A percentile compares a stretch with the other conserved stretches of the same genome.
Conservation (phyloP, 345 rosid species). For the Heritiera fomes region DNA sequence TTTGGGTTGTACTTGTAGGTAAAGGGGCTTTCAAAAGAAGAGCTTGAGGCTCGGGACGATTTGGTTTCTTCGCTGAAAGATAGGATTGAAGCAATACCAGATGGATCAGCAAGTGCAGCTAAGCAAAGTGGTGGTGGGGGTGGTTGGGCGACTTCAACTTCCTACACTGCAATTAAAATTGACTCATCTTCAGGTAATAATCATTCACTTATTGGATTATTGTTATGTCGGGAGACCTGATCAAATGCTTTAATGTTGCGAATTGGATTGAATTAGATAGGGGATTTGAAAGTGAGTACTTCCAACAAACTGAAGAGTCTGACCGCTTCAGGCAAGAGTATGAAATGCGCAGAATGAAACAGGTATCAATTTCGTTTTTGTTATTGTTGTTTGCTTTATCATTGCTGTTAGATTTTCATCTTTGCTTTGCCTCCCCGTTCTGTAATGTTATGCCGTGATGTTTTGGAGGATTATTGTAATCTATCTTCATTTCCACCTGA, state of each 20-base stretch:
- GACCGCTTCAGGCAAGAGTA: slow-evolving; percentile 55
- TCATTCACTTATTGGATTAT: neutral
- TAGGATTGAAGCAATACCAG: slow-evolving; percentile 63
- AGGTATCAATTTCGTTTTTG: slow-evolving; percentile 36
- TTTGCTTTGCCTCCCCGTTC: neutral
- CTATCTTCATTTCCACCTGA: neutral
- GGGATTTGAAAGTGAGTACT: slow-evolving; percentile 49
- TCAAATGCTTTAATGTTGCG: neutral
- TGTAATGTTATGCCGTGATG: neutral
- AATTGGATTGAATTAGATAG: slow-evolving; percentile 35
- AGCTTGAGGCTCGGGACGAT: slow-evolving; percentile 58
- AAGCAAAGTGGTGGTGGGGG: slow-evolving; percentile 34
- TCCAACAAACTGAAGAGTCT: slow-evolving; percentile 57
- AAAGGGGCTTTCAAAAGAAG: slow-evolving; percentile 62
- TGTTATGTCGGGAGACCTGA: neutral
- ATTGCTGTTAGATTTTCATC: slow-evolving; percentile 3
- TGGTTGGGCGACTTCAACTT: slow-evolving; percentile 43
- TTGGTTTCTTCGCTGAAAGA: slow-evolving; percentile 56
- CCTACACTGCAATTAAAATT: slow-evolving; percentile 50
- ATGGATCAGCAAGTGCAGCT: slow-evolving; percentile 48
- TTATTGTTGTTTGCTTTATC: neutral
- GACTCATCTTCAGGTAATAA: slow-evolving; percentile 44
- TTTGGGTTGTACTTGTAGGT: slow-evolving; percentile 26
- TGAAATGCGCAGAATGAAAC: slow-evolving; percentile 58
- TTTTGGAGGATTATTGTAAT: neutral